These are phyloP conservation scores for Candida qinlingensis DNA, from an alignment of 805 yeast species.

Conservation along the genomic window DNA sequence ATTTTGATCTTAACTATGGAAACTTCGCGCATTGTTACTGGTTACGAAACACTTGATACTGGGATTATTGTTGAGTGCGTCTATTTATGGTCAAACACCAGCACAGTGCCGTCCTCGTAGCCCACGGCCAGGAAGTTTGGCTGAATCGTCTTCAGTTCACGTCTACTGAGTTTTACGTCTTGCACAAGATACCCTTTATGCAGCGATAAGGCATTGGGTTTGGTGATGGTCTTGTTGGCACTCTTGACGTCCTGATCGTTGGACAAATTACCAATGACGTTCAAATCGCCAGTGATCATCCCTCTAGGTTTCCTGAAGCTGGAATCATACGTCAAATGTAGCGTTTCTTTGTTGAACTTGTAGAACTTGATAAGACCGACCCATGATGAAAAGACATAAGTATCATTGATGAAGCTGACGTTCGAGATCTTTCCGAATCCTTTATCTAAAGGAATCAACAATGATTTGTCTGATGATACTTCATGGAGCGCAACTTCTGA, in stretches of 20 bases:
- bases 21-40: background rate
- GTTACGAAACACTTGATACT: too few relatives aligned
- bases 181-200: constrained; percentile 1
- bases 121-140: constrained; percentile 39
- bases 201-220: constrained; percentile 27
- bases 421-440: constrained; percentile 36
- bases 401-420: constrained; percentile 19
- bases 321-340: constrained; percentile 13
- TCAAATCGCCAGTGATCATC: constrained; percentile 23
- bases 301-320: constrained; percentile 22
- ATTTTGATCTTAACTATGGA: background rate
- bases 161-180: constrained; percentile 8
- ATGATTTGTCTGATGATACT: background rate
- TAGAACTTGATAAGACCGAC: constrained; percentile 40
- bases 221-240: constrained; percentile 20
- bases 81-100: constrained; percentile 26
- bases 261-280: constrained; percentile 25
- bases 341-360: constrained; percentile 12
- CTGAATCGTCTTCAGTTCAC: constrained; percentile 18
- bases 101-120: constrained; percentile 51
- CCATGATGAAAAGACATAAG: constrained; percentile 42
- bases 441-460: constrained; percentile 5
- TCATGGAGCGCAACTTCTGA: constrained; percentile 33
- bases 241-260: constrained; percentile 20
- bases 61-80: too few relatives aligned